Percentiles rank a stretch among this genome's conserved stretches.
Conservation (phyloP, 208 protist species). For the Leishmania amazonensis region DNA sequence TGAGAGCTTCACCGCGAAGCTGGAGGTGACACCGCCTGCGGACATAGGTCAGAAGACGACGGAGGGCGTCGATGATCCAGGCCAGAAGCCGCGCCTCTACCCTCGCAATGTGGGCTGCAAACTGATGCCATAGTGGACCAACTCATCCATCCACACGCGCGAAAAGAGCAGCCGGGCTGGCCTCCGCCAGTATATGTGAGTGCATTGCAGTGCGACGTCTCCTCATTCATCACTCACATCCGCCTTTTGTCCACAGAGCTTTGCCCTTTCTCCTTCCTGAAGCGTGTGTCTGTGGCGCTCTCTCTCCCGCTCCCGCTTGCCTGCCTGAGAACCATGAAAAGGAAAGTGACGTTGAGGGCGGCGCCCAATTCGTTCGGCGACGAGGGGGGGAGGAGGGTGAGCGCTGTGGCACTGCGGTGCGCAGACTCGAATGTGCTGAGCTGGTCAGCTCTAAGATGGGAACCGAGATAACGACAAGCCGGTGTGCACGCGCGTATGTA, state of each 20-base stretch:
- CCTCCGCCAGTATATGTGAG: neutral
- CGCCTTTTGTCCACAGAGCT: neutral
- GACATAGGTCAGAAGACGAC: constrained; percentile 85
- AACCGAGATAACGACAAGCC: neutral
- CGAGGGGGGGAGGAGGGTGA: neutral
- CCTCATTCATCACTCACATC: neutral
- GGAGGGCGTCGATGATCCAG: constrained; percentile 89
- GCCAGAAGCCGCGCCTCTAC: constrained; percentile 85
- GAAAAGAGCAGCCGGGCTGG: neutral
- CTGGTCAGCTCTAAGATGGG: neutral
- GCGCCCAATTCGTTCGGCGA: neutral
- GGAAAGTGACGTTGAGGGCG: neutral
- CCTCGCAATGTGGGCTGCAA: constrained; percentile 87
- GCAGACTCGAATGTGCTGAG: neutral
- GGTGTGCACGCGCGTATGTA: neutral
- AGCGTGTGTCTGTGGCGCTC: neutral
- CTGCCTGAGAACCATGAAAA: neutral
- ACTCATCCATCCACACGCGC: neutral
- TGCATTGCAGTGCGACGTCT: neutral
- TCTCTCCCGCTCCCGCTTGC: neutral
- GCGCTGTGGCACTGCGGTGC: neutral
- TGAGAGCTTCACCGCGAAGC: constrained; percentile 86
- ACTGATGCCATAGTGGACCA: constrained; percentile 70
- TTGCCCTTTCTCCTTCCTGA: neutral
- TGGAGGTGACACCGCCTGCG: constrained; percentile 79